Evolutionary conservation across 768 basidiomycete species (phyloP).

Genomic region (Leucocoprinus sp.): DNA sequence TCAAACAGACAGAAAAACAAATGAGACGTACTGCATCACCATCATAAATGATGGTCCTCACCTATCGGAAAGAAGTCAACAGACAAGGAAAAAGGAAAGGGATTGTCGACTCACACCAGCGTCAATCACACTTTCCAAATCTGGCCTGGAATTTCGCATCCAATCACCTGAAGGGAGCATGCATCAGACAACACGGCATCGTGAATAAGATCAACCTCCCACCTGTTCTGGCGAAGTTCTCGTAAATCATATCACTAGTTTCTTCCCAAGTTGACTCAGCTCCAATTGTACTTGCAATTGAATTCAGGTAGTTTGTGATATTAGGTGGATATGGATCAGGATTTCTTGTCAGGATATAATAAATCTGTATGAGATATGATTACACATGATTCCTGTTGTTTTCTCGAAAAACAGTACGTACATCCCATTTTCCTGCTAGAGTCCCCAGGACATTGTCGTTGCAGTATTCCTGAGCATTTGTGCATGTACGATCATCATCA

Average conservation of each 20-base stretch:
- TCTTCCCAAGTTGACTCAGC: slow-evolving; percentile 34
- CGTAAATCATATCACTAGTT: slow-evolving; percentile 33
- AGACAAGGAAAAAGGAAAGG: background rate
- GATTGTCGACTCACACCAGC: slow-evolving; percentile 31
- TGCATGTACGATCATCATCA: slow-evolving; percentile 42
- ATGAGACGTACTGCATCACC: slow-evolving; percentile 45
- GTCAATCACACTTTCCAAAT: slow-evolving; percentile 50
- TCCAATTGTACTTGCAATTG: slow-evolving; percentile 30
- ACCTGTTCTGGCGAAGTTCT: slow-evolving; percentile 39
- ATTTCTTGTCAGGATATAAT: slow-evolving; percentile 34
- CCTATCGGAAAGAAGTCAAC: slow-evolving; percentile 14
- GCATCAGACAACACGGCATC: background rate
- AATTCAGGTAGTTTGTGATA: slow-evolving; percentile 24
- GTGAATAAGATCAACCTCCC: slow-evolving; percentile 9
- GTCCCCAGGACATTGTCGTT: slow-evolving; percentile 47
- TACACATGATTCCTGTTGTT: background rate
- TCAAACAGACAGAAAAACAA: background rate
- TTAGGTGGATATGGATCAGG: slow-evolving; percentile 44
- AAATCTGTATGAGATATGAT: slow-evolving; percentile 23
- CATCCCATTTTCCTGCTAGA: slow-evolving; percentile 47
- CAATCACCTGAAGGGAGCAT: slow-evolving; percentile 36
- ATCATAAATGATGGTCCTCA: slow-evolving; percentile 44
- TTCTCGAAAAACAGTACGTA: slow-evolving; percentile 16
- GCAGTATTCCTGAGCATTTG: slow-evolving; percentile 49
- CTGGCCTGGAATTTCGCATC: slow-evolving; percentile 43